A percentile compares a stretch with the other conserved stretches of the same genome.
These are phyloP conservation scores for Litsea cubeba DNA, from an alignment of 164 flowering plant genomes.

Conservation along the genomic window DNA sequence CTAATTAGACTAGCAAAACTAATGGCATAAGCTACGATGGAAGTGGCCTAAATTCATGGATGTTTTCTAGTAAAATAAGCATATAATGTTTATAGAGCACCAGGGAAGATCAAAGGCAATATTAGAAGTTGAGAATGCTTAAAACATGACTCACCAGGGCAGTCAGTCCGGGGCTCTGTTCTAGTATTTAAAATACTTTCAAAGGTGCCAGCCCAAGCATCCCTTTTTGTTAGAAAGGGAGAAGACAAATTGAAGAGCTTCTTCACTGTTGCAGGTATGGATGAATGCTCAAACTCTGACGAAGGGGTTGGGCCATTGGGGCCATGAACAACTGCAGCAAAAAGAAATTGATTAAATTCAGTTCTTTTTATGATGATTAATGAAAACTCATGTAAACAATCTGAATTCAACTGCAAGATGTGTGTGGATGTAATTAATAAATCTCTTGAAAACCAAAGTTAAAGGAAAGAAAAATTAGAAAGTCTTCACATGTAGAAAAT, in stretches of 20 bases:
- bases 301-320: slow-evolving; percentile 65
- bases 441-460: too few relatives aligned
- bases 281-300: slow-evolving; percentile 85
- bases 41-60: too few relatives aligned
- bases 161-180: slow-evolving; percentile 71
- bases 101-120: background rate
- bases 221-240: slow-evolving; percentile 71
- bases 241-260: slow-evolving; percentile 66
- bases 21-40: too few relatives aligned
- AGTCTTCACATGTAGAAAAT: too few relatives aligned
- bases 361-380: background rate
- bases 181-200: slow-evolving; percentile 47
- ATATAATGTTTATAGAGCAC: background rate
- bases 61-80: too few relatives aligned
- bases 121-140: background rate
- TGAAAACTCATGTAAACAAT: background rate
- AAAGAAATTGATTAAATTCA: background rate
- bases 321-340: slow-evolving; percentile 75
- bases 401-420: too few relatives aligned
- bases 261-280: slow-evolving; percentile 88
- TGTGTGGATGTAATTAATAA: too few relatives aligned
- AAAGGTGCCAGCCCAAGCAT: slow-evolving; percentile 90
- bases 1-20: too few relatives aligned
- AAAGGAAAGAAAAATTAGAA: too few relatives aligned
- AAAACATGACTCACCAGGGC: slow-evolving; percentile 46